phyloP scores from a whole-genome alignment of 176 grass and related monocot genomes.

The Neostapfia colusana region DNA sequence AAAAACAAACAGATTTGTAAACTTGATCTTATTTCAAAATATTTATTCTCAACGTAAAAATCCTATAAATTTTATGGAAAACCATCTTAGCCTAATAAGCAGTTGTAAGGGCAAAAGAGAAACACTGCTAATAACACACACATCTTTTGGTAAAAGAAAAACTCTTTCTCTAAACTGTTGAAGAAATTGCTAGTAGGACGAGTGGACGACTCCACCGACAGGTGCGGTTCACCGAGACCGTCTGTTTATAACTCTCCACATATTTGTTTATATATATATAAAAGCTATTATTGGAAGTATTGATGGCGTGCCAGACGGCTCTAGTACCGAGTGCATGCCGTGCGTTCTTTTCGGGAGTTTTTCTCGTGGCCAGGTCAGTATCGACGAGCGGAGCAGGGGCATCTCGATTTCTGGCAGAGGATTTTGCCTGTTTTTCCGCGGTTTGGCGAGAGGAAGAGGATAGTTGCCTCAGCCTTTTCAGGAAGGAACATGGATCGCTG shows the following conservation, averaged over 20 bases:
- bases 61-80: background rate
- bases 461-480: slow-evolving; percentile 33
- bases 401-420: slow-evolving; percentile 38
- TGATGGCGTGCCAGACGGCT: background rate
- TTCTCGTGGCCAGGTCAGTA: no score
- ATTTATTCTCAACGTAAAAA: background rate
- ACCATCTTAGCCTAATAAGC: background rate
- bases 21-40: no score
- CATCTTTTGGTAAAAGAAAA: background rate
- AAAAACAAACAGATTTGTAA: background rate
- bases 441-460: slow-evolving; percentile 9
- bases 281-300: background rate
- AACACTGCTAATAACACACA: background rate
- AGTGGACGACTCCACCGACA: slow-evolving; percentile 33
- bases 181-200: background rate
- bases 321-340: background rate
- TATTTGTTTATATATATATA: background rate
- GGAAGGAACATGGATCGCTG: background rate
- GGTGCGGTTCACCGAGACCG: background rate
- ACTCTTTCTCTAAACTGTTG: background rate
- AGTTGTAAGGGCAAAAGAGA: background rate
- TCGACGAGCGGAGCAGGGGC: background rate
- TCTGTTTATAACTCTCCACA: background rate
- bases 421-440: slow-evolving; percentile 28
- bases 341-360: background rate